phyloP scores from a whole-genome alignment of 1,139 yeast species.

The Blastobotrys elegans region DNA sequence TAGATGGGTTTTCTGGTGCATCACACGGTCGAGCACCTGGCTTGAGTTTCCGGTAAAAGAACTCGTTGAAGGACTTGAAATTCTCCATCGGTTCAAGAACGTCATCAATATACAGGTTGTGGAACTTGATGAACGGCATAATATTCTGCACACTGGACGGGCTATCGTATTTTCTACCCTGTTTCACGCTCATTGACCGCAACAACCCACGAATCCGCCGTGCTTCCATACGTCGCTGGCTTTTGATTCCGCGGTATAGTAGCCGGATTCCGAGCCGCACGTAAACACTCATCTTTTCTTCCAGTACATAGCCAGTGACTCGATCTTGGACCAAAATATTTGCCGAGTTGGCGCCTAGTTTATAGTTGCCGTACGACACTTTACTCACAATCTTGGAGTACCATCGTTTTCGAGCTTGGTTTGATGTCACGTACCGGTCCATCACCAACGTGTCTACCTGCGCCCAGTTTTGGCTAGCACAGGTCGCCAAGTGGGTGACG shows the following conservation, averaged over 20 bases:
- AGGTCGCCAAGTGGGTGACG: conserved; percentile 80
- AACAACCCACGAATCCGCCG: conserved; percentile 55
- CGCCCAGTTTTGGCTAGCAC: conserved; percentile 76
- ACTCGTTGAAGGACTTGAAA: conserved; percentile 77
- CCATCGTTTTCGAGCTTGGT: conserved; percentile 85
- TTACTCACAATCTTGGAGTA: conserved; percentile 76
- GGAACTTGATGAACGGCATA: conserved; percentile 73
- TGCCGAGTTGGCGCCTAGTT: conserved; percentile 86
- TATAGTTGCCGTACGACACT: conserved; percentile 81
- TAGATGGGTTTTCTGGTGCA: conserved; percentile 42
- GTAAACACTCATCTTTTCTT: conserved; percentile 88
- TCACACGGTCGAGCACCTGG: conserved; percentile 70
- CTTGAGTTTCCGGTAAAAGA: conserved; percentile 74
- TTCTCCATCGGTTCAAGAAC: conserved; percentile 49
- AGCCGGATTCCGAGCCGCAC: conserved; percentile 83
- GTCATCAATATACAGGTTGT: conserved; percentile 66
- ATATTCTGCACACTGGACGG: conserved; percentile 65
- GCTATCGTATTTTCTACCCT: conserved; percentile 77
- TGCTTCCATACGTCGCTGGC: conserved; percentile 46
- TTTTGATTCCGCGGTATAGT: conserved; percentile 66
- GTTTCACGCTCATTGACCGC: conserved; percentile 64
- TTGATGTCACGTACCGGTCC: conserved; percentile 71
- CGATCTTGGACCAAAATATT: conserved; percentile 92
- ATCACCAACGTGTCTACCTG: conserved; percentile 60
- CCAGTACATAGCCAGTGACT: conserved; percentile 76